These are phyloP conservation scores for Penicillium canariense DNA, from an alignment of 495 filamentous ascomycete genomes.

Conservation along the genomic window DNA sequence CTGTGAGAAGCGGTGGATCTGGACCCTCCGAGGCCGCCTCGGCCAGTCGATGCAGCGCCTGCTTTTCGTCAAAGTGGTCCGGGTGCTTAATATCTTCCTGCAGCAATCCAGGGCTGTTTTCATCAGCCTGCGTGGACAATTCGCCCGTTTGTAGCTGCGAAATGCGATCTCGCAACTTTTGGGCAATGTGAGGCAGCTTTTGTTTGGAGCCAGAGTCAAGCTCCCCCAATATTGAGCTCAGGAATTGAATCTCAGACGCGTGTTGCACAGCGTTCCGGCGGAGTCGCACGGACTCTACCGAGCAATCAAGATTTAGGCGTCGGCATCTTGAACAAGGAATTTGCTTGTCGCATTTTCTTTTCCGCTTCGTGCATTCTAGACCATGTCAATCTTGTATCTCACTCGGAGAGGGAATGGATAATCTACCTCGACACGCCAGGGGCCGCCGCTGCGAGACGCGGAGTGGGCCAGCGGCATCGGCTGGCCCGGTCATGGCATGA, in stretches of 20 bases:
- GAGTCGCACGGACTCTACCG: slow-evolving; percentile 30
- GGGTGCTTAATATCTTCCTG: slow-evolving; percentile 5
- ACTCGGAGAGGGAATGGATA: neutral
- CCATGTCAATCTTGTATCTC: slow-evolving; percentile 3
- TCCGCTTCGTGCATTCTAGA: slow-evolving; percentile 33
- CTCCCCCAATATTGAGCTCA: slow-evolving; percentile 24
- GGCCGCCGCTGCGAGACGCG: slow-evolving; percentile 34
- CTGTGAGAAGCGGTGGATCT: slow-evolving; percentile 28
- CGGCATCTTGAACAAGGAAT: slow-evolving; percentile 31
- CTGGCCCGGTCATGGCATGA: slow-evolving; percentile 9
- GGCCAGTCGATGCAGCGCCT: slow-evolving; percentile 1
- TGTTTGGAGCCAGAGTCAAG: slow-evolving; percentile 18
- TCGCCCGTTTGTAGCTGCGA: slow-evolving; percentile 21
- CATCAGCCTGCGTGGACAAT: slow-evolving; percentile 1
- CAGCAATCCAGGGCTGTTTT: neutral
- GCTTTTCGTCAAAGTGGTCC: slow-evolving; percentile 6
- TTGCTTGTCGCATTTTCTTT: slow-evolving; percentile 34
- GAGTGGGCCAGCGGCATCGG: slow-evolving; percentile 10
- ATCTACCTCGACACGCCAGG: slow-evolving; percentile 32
- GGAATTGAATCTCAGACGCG: slow-evolving; percentile 31
- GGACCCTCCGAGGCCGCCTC: slow-evolving; percentile 16
- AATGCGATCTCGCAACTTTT: slow-evolving; percentile 23
- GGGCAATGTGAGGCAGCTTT: slow-evolving; percentile 6
- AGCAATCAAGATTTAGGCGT: slow-evolving; percentile 29
- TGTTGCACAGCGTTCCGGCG: slow-evolving; percentile 28